These are phyloP conservation scores for Setomelanomma holmii DNA, from an alignment of 2,329 filamentous ascomycete genomes.

Conservation along the genomic window DNA sequence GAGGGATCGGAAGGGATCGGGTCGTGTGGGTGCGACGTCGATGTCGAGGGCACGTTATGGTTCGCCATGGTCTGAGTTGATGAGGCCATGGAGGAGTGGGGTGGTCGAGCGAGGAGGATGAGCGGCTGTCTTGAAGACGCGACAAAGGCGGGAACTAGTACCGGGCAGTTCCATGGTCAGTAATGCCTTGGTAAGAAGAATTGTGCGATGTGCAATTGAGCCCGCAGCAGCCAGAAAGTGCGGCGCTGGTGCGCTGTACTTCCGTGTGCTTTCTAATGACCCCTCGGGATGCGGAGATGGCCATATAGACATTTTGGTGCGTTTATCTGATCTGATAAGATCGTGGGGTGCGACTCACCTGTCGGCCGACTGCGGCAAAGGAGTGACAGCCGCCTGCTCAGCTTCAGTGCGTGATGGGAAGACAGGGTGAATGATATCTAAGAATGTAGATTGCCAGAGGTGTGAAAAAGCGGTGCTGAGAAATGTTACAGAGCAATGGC, in stretches of 20 bases:
- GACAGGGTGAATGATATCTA: constrained; percentile 10
- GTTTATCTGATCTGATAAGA: constrained; percentile 15
- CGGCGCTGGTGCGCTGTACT: constrained; percentile 1
- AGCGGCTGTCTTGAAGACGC: constrained; percentile 6
- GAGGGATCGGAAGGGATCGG: constrained; percentile 54
- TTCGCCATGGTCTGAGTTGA: constrained; percentile 25
- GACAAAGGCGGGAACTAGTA: constrained; percentile 6
- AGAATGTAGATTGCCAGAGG: neutral
- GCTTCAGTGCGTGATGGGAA: constrained; percentile 7
- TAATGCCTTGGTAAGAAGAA: constrained; percentile 9
- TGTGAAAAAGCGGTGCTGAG: neutral
- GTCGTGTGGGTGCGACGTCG: constrained; percentile 56
- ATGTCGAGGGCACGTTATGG: constrained; percentile 49
- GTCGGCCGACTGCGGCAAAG: constrained; percentile 7
- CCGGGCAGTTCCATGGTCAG: constrained; percentile 16
- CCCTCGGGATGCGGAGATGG: constrained; percentile 13
- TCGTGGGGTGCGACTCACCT: constrained; percentile 16
- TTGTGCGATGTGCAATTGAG: neutral
- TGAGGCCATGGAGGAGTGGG: constrained; percentile 29
- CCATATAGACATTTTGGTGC: constrained; percentile 7
- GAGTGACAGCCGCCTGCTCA: constrained; percentile 18
- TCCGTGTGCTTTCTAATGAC: constrained; percentile 6
- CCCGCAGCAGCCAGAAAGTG: neutral
- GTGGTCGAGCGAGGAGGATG: constrained; percentile 11
- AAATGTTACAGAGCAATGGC: neutral